Evolutionary conservation across 2,329 filamentous ascomycete species (phyloP).

Genomic region (Dissoconium aciculare): DNA sequence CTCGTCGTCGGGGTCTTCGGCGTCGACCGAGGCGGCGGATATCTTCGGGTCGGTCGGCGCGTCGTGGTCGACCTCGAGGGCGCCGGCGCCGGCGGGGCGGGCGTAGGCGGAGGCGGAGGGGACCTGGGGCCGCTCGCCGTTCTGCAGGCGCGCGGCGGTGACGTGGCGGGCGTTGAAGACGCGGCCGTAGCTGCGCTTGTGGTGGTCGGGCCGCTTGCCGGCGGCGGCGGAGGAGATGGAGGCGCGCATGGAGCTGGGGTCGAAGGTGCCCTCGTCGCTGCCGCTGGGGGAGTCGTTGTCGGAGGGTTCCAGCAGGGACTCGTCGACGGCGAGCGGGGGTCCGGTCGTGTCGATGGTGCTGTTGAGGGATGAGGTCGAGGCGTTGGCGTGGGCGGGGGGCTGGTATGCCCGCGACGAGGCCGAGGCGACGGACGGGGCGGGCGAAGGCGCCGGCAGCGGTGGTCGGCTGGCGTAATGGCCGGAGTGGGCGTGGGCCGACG

Average conservation of each 20-base stretch:
- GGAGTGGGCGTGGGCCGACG: no score
- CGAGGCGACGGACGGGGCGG: background rate
- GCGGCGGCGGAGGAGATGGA: constrained; percentile 17
- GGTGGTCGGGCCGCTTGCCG: constrained; percentile 20
- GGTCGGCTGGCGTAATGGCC: background rate
- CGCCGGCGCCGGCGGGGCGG: background rate
- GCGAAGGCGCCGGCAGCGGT: background rate
- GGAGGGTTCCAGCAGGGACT: constrained; percentile 26
- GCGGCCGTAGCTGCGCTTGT: constrained; percentile 33
- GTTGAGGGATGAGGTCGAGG: background rate
- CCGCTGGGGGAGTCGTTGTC: constrained; percentile 23
- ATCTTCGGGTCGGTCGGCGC: constrained; percentile 10
- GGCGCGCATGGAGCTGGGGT: constrained; percentile 16
- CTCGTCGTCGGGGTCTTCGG: constrained; percentile 24
- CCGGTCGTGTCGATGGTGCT: no score
- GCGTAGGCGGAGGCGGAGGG: background rate
- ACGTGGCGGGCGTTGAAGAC: constrained; percentile 29
- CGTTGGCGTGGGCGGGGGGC: background rate
- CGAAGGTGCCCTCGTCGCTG: constrained; percentile 14
- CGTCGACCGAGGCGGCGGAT: constrained; percentile 14
- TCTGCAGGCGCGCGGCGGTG: constrained; percentile 29
- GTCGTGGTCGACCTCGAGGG: background rate
- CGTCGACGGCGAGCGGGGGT: background rate
- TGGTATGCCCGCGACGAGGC: background rate
- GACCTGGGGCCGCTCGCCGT: constrained; percentile 29